Conservation (phyloP, 106 monocot genomes). For the Acorus gramineus region DNA sequence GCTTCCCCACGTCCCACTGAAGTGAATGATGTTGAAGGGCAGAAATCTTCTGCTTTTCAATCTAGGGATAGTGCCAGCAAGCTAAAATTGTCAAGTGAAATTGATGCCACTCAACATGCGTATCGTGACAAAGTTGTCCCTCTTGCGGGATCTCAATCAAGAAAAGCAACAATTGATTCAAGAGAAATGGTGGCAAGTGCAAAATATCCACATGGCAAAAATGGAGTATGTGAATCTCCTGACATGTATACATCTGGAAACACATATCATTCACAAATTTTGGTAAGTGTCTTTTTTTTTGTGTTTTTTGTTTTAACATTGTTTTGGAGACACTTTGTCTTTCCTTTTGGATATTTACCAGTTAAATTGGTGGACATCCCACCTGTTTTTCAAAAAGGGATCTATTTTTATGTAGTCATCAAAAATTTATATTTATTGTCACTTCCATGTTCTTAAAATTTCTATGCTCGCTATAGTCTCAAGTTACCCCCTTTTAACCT, state of each 20-base stretch:
- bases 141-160: slow-evolving; percentile 36
- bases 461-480: too few relatives aligned
- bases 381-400: too few relatives aligned
- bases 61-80: slow-evolving; percentile 26
- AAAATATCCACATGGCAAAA: slow-evolving; percentile 28
- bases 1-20: slow-evolving; percentile 21
- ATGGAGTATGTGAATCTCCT: slow-evolving; percentile 25
- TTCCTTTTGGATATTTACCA: too few relatives aligned
- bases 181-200: slow-evolving; percentile 20
- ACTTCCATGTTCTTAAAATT: too few relatives aligned
- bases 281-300: slow-evolving; percentile 23
- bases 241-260: slow-evolving; percentile 34
- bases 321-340: too few relatives aligned
- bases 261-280: slow-evolving; percentile 31
- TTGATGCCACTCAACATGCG: slow-evolving; percentile 23
- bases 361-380: too few relatives aligned
- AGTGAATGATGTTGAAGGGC: slow-evolving; percentile 35
- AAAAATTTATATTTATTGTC: too few relatives aligned
- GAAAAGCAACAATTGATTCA: slow-evolving; percentile 33
- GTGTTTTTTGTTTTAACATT: too few relatives aligned
- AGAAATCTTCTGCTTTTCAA: slow-evolving; percentile 22
- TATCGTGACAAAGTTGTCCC: slow-evolving; percentile 35
- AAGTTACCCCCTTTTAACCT: too few relatives aligned
- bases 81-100: slow-evolving; percentile 28
- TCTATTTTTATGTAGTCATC: too few relatives aligned